Base-by-base conservation (phyloP, 176 grass and related monocot genomes). In the Paspalum vaginatum region DNA sequence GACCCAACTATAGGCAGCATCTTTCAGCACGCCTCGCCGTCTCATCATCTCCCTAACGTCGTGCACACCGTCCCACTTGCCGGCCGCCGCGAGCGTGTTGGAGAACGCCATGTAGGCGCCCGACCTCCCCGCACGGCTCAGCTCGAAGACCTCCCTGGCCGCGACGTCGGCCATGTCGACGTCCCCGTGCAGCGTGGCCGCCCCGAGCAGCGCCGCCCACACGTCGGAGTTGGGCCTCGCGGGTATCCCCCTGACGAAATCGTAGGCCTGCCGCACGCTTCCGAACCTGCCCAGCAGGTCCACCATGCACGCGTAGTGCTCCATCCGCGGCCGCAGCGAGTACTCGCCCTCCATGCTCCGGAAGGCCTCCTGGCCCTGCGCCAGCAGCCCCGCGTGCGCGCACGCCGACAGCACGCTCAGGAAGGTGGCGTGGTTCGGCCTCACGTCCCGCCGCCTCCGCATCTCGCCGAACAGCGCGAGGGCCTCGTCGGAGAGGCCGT, bases 251-350 rank as follows among this genome's bases (percentile, higher is more conserved):
- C 68, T 70, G 68, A 98, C 57, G 9, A 94, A 90, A 11, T 79
- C 67, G 32, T 89, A 81, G 5, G 90, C 90, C 61, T 89, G 83
- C 5, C 70, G 65, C 69, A 98, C 53, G 70, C 70, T 80, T 16
- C 95, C 90, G 42, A 78, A 87, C 77, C 92, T 77, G 61, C 95
- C 95, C 46, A 98, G 48, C 25, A 95, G 79, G 83, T 98, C 92
- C 47, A 98, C 92, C 92, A 98, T 93, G 88, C 84, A 93, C 4
- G 92, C 90, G 53, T 98, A 91, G 85, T 98, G 95, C 78, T 98
- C 92, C 90, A 94, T 94, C 59, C 85, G 71, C 9, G 88, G 95
- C 9, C 56, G 85, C 22, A 92, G 92, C 8, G 40, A 56, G 71
- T 85, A 79, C 17, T 89, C 87, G 47, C 42, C 41, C 84, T 94